phyloP scores from a whole-genome alignment of 352 stramenopile genomes.

The Pythium myriotylum region DNA sequence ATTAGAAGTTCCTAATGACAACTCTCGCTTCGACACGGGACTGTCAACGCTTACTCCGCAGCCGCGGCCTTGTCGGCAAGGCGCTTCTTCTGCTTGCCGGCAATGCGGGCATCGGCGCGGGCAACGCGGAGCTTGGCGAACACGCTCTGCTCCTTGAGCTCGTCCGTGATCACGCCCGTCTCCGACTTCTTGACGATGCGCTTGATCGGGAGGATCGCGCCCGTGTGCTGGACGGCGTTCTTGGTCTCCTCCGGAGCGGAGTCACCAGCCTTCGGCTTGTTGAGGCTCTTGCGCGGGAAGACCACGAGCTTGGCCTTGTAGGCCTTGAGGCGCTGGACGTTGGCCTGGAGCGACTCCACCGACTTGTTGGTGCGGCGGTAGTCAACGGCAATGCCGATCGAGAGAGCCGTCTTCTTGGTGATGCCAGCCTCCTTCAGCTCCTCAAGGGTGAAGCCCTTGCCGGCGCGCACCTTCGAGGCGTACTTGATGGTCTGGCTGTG shows the following conservation, averaged over 20 bases:
- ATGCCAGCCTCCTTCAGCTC: slow-evolving; percentile 99
- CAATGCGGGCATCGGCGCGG: slow-evolving; percentile 84
- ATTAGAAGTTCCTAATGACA: slow-evolving; percentile 40
- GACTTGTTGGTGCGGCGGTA: slow-evolving; percentile 98
- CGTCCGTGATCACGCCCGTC: slow-evolving; percentile 81
- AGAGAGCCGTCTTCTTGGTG: slow-evolving; percentile 94
- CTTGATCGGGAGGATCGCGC: slow-evolving; percentile 76
- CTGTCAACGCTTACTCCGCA: slow-evolving; percentile 68
- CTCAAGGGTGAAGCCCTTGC: slow-evolving; percentile 98
- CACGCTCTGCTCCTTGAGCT: slow-evolving; percentile 86
- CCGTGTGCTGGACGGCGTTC: slow-evolving; percentile 91
- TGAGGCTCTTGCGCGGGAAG: slow-evolving; percentile 96
- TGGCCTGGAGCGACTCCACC: slow-evolving; percentile 95
- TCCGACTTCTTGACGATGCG: slow-evolving; percentile 79
- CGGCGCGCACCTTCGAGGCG: slow-evolving; percentile 97
- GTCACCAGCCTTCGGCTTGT: slow-evolving; percentile 96
- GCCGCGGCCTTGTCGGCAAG: slow-evolving; percentile 85
- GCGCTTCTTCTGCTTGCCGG: slow-evolving; percentile 90
- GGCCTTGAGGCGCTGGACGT: slow-evolving; percentile 98
- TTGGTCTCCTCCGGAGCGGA: slow-evolving; percentile 89
- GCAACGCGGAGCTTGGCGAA: slow-evolving; percentile 85
- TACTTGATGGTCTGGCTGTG: slow-evolving; percentile 99
- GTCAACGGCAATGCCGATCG: slow-evolving; percentile 99
- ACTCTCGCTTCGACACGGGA: slow-evolving; percentile 13
- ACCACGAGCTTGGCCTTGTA: slow-evolving; percentile 99